phyloP scores from a whole-genome alignment of 225 moss, liverwort and hornwort species.

The Physcomitrium patens region DNA sequence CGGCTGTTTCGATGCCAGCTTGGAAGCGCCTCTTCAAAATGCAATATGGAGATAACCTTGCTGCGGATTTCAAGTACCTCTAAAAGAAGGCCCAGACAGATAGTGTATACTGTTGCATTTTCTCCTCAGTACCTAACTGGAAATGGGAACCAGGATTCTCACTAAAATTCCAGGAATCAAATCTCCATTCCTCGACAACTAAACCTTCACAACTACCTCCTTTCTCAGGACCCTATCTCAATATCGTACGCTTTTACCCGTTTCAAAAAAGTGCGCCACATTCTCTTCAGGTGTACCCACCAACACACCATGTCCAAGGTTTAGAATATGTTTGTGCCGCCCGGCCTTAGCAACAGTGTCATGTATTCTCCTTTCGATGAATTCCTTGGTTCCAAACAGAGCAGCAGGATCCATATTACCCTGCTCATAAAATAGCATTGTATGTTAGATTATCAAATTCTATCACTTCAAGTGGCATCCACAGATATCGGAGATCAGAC shows the following conservation, averaged over 20 bases:
- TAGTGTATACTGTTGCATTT: conserved; percentile 2
- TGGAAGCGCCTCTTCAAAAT: conserved; percentile 5
- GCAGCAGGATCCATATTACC: conserved; percentile 93
- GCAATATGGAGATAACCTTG: neutral
- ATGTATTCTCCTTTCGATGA: conserved; percentile 73
- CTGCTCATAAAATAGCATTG: conserved; percentile 33
- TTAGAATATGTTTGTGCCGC: conserved; percentile 85
- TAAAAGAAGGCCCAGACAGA: conserved; percentile 10
- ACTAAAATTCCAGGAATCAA: conserved; percentile 13
- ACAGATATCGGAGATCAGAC: neutral
- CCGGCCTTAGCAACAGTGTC: conserved; percentile 92
- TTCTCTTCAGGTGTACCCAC: conserved; percentile 97
- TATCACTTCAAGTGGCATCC: neutral
- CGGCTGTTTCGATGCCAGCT: neutral
- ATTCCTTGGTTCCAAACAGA: conserved; percentile 79
- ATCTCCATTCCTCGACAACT: conserved; percentile 6
- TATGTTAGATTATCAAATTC: too few relatives aligned
- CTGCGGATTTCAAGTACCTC: conserved; percentile 8
- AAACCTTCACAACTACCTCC: conserved; percentile 28
- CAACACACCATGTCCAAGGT: conserved; percentile 94
- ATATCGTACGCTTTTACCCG: conserved; percentile 77
- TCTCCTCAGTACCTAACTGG: conserved; percentile 1
- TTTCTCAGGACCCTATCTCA: conserved; percentile 26
- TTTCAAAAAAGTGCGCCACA: conserved; percentile 97
- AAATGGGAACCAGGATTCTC: neutral